A percentile compares a stretch with the other conserved stretches of the same genome.
phyloP scores from a whole-genome alignment of 192 early-diverging fungal species.

The Cladochytrium replicatum region DNA sequence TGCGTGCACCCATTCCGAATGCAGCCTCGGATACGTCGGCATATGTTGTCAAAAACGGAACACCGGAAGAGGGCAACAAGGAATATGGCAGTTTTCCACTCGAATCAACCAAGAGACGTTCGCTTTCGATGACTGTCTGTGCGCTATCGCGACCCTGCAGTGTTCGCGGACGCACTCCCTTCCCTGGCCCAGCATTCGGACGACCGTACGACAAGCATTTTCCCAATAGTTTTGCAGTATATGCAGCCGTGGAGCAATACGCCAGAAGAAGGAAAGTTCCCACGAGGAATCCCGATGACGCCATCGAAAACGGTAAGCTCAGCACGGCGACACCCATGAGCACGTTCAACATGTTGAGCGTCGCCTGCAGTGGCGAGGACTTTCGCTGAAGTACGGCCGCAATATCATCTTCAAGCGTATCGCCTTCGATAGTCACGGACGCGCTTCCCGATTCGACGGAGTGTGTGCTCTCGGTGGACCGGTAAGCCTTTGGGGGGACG shows the following conservation, averaged over 20 bases:
- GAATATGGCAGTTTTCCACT: slow-evolving; percentile 10
- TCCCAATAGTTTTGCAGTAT: slow-evolving; percentile 51
- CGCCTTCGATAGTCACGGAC: too few relatives aligned
- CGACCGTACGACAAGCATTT: slow-evolving; percentile 28
- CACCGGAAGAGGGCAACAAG: too few relatives aligned
- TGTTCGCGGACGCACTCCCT: slow-evolving; percentile 9
- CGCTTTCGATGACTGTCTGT: not conserved
- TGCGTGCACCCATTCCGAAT: slow-evolving; percentile 28
- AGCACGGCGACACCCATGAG: slow-evolving; percentile 59
- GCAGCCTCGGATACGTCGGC: slow-evolving; percentile 35
- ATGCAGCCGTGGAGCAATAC: slow-evolving; percentile 22
- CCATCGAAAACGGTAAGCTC: slow-evolving; percentile 48
- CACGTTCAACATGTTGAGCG: slow-evolving; percentile 49
- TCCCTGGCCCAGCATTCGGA: not conserved
- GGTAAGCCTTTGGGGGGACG: too few relatives aligned
- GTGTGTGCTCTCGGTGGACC: too few relatives aligned
- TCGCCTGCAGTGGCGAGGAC: too few relatives aligned
- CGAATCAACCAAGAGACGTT: not conserved
- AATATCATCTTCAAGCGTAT: too few relatives aligned
- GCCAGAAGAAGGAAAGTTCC: slow-evolving; percentile 37
- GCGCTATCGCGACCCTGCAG: not conserved
- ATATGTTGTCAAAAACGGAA: too few relatives aligned
- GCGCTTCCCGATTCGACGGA: too few relatives aligned
- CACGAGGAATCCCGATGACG: slow-evolving; percentile 47
- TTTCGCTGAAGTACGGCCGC: too few relatives aligned